A percentile compares a stretch with the other conserved stretches of the same genome.
phyloP scores from a whole-genome alignment of 2,329 filamentous ascomycete species.

The Colletotrichum camelliae region DNA sequence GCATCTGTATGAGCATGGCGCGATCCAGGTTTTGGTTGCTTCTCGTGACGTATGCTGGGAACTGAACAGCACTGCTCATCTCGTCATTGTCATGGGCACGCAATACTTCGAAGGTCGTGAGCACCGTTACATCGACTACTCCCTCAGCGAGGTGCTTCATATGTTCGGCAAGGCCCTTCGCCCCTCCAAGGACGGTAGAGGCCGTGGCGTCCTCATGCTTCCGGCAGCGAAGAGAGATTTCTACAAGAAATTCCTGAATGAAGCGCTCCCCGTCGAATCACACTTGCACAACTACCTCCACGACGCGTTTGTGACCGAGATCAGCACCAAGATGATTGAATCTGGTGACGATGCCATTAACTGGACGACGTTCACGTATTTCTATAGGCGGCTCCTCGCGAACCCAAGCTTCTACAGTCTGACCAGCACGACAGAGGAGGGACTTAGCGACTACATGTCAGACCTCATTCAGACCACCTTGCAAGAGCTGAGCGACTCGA shows the following conservation, averaged over 20 bases:
- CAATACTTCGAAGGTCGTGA: slow-evolving; percentile 97
- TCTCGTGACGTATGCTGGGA: slow-evolving; percentile 96
- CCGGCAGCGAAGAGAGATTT: slow-evolving; percentile 94
- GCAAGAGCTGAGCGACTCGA: slow-evolving; percentile 88
- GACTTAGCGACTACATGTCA: slow-evolving; percentile 91
- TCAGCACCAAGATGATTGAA: slow-evolving; percentile 93
- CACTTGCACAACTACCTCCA: slow-evolving; percentile 91
- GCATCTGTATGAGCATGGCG: slow-evolving; percentile 87
- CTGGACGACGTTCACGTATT: slow-evolving; percentile 98
- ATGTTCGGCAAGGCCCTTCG: slow-evolving; percentile 96
- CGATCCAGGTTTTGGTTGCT: slow-evolving; percentile 81
- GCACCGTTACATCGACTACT: slow-evolving; percentile 96
- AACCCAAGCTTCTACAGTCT: slow-evolving; percentile 98
- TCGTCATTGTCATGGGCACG: slow-evolving; percentile 96
- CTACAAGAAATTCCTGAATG: slow-evolving; percentile 98
- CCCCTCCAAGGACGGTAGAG: slow-evolving; percentile 77
- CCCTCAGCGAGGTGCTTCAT: slow-evolving; percentile 90
- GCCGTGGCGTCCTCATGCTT: slow-evolving; percentile 95
- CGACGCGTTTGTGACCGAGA: slow-evolving; percentile 96
- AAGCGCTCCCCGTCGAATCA: slow-evolving; percentile 94
- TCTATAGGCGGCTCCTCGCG: slow-evolving; percentile 91
- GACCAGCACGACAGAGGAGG: slow-evolving; percentile 86
- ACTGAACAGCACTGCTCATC: slow-evolving; percentile 82
- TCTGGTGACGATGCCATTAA: slow-evolving; percentile 97
- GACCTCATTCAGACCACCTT: slow-evolving; percentile 93